Evolutionary conservation across 1,284 basidiomycete species (phyloP), one percentile per base, ranked within the genome.

Genomic region (Moniliophthora roreri): DNA sequence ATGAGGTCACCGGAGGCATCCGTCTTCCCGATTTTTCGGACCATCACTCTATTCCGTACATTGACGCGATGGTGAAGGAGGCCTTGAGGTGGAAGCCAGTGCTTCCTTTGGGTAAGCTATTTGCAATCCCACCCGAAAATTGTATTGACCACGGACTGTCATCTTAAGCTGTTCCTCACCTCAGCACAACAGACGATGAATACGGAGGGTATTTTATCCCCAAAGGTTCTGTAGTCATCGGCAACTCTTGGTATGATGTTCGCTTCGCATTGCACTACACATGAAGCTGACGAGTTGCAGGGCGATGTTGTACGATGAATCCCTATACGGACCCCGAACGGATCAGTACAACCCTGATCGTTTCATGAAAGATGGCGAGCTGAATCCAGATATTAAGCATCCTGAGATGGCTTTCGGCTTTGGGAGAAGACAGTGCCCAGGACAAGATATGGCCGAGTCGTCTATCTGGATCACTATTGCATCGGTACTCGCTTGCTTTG

Each of bases 1-100:
- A 63, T 35, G 50, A 16, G 1, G 56, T 51, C 11, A 26, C 58
- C n/a, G 60, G 58, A 11, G 4, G 2, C 18, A 32, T 51, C 20
- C 53, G 57, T 0, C 52, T 63, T 0, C 61, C 61, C 1, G 54
- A 58, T 28, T 61, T 63, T 16, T 38, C 35, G 7, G 51, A 57
- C 26, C 24, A 47, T 9, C 20, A 37, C 3, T 45, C 32, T 8
- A 53, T 57, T 26, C 55, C 55, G 8, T 57, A 53, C 42, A 28
- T 57, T 10, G 55, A 57, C 26, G 55, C 55, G 9, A 28, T 57
- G 10, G n/a, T 57, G 6, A 51, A 28, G 44, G 55, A 57, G 28
- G 52, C 36, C 1, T 26, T 57, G 16, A 37, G 55, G 24, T 57
- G 55, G 55, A 50, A 48, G 23, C 48, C 46, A 1, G 51, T 57